phyloP scores from a whole-genome alignment of 208 protist species.

The Trypanosoma boissoni region DNA sequence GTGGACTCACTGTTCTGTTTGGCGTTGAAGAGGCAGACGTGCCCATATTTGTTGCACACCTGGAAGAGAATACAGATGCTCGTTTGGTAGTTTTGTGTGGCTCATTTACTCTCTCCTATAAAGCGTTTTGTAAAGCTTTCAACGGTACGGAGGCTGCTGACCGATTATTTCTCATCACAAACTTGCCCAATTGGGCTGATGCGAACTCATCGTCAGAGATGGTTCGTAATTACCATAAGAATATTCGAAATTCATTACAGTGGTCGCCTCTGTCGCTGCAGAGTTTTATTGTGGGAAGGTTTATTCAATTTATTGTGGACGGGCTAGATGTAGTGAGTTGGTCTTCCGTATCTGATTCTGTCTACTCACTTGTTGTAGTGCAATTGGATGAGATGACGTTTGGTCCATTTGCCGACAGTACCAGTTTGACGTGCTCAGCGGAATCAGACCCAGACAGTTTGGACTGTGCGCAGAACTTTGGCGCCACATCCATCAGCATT shows the following conservation, averaged over 20 bases:
- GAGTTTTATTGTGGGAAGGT: constrained; percentile 5
- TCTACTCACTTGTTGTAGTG: constrained; percentile 27
- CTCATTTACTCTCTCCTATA: constrained; percentile 34
- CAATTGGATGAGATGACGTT: constrained; percentile 27
- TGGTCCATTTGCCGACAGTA: constrained; percentile 20
- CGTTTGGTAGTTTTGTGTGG: constrained; percentile 28
- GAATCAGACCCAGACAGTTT: no score
- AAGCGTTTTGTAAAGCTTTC: constrained; percentile 27
- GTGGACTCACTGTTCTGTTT: no score
- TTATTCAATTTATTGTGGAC: constrained; percentile 12
- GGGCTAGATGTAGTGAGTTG: constrained; percentile 22
- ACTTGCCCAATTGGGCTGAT: constrained; percentile 47
- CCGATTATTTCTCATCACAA: constrained; percentile 37
- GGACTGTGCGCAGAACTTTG: constrained; percentile 35
- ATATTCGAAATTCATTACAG: background rate
- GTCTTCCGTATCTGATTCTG: constrained; percentile 8
- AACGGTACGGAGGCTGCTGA: background rate
- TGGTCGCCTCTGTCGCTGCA: constrained; percentile 14
- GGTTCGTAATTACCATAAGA: constrained; percentile 13
- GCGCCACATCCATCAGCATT: constrained; percentile 33
- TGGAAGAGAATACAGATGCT: no score
- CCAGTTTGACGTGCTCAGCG: no score
- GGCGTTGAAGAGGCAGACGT: no score
- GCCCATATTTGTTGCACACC: no score
- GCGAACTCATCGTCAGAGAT: constrained; percentile 6